Conservation (phyloP, 305 asterid genomes). For the Caryopteris hybrid region DNA sequence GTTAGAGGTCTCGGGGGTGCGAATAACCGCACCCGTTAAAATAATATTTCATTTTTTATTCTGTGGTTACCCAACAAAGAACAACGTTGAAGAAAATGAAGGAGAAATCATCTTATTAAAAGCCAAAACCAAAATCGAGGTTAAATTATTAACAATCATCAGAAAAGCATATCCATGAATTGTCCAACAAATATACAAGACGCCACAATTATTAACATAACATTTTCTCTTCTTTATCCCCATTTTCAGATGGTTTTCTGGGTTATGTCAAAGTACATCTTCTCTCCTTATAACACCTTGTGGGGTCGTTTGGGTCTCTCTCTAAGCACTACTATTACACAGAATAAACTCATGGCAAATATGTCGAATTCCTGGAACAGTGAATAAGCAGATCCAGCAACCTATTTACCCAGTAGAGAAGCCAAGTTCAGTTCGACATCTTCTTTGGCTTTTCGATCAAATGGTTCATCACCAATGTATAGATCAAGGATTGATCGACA, state of each 20-base stretch:
- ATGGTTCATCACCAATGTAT: conserved; percentile 81
- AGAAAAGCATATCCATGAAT: neutral
- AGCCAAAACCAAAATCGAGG: neutral
- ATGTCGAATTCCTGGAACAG: too few species aligned
- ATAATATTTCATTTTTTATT: too few species aligned
- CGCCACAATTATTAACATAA: neutral
- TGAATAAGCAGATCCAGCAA: neutral
- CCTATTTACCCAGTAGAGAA: conserved; percentile 51
- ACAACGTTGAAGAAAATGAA: neutral
- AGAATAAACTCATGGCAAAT: too few species aligned
- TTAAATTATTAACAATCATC: neutral
- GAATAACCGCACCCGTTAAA: too few species aligned
- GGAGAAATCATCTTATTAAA: too few species aligned
- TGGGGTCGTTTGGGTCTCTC: neutral
- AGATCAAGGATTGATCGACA: conserved; percentile 76
- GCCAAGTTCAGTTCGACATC: conserved; percentile 65
- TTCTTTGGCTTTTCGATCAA: conserved; percentile 79
- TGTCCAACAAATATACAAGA: too few species aligned
- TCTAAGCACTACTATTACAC: neutral
- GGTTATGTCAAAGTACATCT: neutral
- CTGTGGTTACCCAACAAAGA: too few species aligned
- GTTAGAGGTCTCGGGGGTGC: too few species aligned
- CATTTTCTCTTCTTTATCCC: neutral
- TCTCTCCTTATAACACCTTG: neutral
- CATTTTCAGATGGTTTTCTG: neutral